Base-by-base conservation (phyloP, 805 yeast species). In the Cyberlindnera veronae region DNA sequence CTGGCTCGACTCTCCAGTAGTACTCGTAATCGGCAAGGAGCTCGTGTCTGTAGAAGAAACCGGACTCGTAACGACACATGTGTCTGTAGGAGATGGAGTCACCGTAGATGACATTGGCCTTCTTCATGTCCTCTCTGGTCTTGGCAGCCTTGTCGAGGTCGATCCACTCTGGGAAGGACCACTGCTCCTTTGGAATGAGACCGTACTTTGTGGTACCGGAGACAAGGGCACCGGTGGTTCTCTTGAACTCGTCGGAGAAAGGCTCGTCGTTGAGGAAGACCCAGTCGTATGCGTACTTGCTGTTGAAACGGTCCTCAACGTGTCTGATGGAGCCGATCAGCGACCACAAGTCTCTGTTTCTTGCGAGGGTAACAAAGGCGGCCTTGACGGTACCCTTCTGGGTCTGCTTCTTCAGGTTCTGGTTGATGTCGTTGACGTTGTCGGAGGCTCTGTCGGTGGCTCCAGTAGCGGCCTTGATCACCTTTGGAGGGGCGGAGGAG, bases 1-100 rank as follows among this genome's bases (percentile, higher is more conserved):
- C 81, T 17, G 90, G 88, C 62, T 84, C 91, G 36, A 84, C 82
- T 49, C 91, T 69, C 91, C 91, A 83, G 60, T 79, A 83, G 58
- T 77, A 85, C 33, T 74, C 77, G 62, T 82, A 84, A 17, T 74
- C 71, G 38, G 63, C 57, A 60, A 86, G 59, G 36, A 81, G 57
- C 41, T 73, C 76, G 58, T 84, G 89, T 44, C 75, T 65, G 61
- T 71, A 82, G 64, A 86, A 83, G 55, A 81, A 84, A 8, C 72
- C 72, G 15, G 71, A 66, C 45, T 67, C 68, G 41, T 49, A 68
- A 50, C 72, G 67, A 45, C 72, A 46, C 95, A 86, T 86, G 60
- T 82, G 84, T 49, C 91, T 69, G 57, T 86, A 86, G 12, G 79
- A 67, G 38, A 77, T 72, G 13, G 75, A 67, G 29, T 64, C 76